Base-by-base conservation (phyloP, 2,329 filamentous ascomycete species). In the Pseudonectria foliicola region DNA sequence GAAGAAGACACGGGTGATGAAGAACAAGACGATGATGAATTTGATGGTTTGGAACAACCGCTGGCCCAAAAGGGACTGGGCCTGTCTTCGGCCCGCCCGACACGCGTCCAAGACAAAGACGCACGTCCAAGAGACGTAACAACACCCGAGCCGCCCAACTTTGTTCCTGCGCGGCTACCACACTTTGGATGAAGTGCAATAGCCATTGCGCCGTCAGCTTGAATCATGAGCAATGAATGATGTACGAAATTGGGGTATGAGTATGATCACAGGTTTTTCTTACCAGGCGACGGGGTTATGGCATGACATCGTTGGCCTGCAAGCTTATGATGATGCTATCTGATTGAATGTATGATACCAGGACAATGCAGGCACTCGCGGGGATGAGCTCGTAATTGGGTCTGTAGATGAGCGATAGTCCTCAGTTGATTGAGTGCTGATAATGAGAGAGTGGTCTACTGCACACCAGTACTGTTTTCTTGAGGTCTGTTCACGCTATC, bases 101-200 rank as follows among this genome's bases (percentile, higher is more conserved):
- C 16, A 58, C 57, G 27, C 50, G 52, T 10, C 52, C 57, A 38
- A n/a, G 39, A 40, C 16, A 31, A 29, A 3, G 32, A 33, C 16
- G 6, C 16, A 3, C 25, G 32, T 16, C 18, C 13, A 27, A 27
- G 27, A 5, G 44, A 33, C 14, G 30, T 37, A 25, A 41, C 48
- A 23, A 28, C 34, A 12, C 36, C 32, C 7, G 38, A 44, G 29
- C 42, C 47, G 13, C 13, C 37, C 13, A 57, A 58, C 3, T 80
- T 80, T 45, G 62, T 80, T 14, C 75, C 76, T 4, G 77, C 77
- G 25, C 64, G 75, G 39, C 54, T 81, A 39, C 77, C 77, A 25
- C 65, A 67, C 35, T 75, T 80, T 59, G 60, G 60, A 44, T 74
- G 41, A 56, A 36, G 21, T 10, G 23, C 10, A 15, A 27, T 10